Evolutionary conservation across 1,284 basidiomycete species (phyloP), one percentile per base, ranked within the genome.

Genomic region (Trichosporon inkin): DNA sequence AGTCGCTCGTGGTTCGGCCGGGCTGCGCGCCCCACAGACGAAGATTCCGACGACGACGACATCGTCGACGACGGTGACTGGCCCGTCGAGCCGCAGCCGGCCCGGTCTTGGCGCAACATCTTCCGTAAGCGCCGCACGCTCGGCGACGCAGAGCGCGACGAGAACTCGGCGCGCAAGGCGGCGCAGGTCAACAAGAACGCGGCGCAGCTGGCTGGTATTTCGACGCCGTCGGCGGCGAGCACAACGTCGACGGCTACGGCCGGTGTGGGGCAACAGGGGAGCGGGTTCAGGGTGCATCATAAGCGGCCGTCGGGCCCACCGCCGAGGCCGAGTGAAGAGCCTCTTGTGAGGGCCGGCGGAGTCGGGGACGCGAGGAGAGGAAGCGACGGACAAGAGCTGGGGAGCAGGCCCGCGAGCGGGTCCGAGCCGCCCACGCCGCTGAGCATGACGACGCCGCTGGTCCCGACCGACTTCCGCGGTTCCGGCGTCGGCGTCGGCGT

Each of bases 121-220:
- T 64, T 64, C 3, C 63, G 71, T 10, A 64, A 64, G 56, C 52
- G 56, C 4, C 68, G 49, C 40, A 64, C 44, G 64, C 59, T 56
- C 35, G 57, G 57, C 19, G 68, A 70, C 38, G 55, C 57, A 14
- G 69, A 64, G 28, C 58, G 67, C 32, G 70, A 72, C 56, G 75
- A 76, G 62, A 75, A 74, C 49, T 68, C 68, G 53, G 75, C 73
- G 34, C 67, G 75, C 57, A 76, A 77, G 59, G 71, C 69, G 1
- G 71, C 67, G 4, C 59, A 72, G 28, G 71, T 73, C 14, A 69
- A 69, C 51, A 70, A 74, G 60, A 67, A 62, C 34, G 75, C 72
- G 22, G 71, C 71, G 10, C 53, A 74, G 40, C 69, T 77, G 24
- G 71, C 69, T 7, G 75, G 75, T 56, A 70, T 77, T 1, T 67